Base-by-base conservation (phyloP, 2,329 filamentous ascomycete genomes). In the Berkeleyomyces rouxiae region DNA sequence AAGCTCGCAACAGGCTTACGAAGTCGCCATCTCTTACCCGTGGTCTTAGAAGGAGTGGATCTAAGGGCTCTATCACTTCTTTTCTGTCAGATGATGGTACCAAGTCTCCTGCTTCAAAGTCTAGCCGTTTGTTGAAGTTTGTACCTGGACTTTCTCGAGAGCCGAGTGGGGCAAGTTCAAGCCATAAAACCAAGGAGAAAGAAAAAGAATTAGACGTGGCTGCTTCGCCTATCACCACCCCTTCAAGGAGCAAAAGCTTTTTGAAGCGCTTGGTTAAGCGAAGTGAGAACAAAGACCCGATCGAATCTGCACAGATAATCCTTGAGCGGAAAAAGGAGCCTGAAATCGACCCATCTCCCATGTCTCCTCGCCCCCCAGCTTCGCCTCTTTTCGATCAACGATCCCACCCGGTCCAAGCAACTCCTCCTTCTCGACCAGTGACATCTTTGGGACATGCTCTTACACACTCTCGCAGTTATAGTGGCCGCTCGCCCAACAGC, bases 401-500 rank as follows among this genome's bases (percentile, higher is more conserved):
- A 31, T 62, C 57, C 23, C 60, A 46, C 11, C 33, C 53, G 6
- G 44, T 59, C 3, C 51, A 49, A 36, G 55, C 60, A 7, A 62
- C 60, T 3, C 58, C 63, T 5, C 55, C 55, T 9, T 58, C 62
- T 13, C 10, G 62, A 37, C 59, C 62, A 4, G 62, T 57, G 3
- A 58, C 62, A 7, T 61, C 62, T 37, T 11, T 64, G 3, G 62
- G 62, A 16, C 62, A 64, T 23, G 59, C 49, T 6, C 47, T 64
- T 11, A 59, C 53, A 0, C 60, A 64, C 47, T 59, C 59, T 23
- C 47, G 58, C 11, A 64, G 63, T 33, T 64, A 64, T 36, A 59
- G 44, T 31, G 60, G 63, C 1, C 63, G 63, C 4, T 78, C 78
- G 0, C 79, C 79, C 0, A 76, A 78, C 60, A 81, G 79, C 69